Conservation (phyloP, 306 rosid genomes). For the Sphenostylis stenocarpa region DNA sequence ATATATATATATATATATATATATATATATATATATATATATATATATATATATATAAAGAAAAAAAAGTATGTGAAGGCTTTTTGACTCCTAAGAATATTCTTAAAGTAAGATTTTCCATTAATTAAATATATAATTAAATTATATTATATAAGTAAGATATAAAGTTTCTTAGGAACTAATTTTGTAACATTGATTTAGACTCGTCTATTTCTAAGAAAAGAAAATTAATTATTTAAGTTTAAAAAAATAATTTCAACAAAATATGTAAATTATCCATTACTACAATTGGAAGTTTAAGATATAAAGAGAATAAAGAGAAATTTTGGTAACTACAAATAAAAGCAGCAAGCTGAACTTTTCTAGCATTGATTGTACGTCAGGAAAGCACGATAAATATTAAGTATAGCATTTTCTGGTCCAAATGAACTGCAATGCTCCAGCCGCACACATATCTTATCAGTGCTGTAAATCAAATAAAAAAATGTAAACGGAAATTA, state of each 20-base stretch:
- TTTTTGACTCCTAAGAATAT: no score
- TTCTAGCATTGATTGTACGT: slow-evolving; percentile 32
- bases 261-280: slow-evolving; percentile 29
- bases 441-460: slow-evolving; percentile 26
- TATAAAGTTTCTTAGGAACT: no score
- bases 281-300: slow-evolving; percentile 30
- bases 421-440: slow-evolving; percentile 25
- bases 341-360: slow-evolving; percentile 37
- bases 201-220: no score
- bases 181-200: no score
- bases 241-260: not conserved
- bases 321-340: not conserved
- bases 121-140: no score
- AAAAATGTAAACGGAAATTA: not conserved
- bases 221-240: no score
- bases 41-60: no score
- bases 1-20: no score
- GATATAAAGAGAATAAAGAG: slow-evolving; percentile 21
- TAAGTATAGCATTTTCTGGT: slow-evolving; percentile 25
- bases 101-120: no score
- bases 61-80: no score
- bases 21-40: no score
- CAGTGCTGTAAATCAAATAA: slow-evolving; percentile 43
- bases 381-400: slow-evolving; percentile 33
- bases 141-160: no score